Evolutionary conservation across 768 basidiomycete species (phyloP).

Genomic region (Phylloporus arenicola): DNA sequence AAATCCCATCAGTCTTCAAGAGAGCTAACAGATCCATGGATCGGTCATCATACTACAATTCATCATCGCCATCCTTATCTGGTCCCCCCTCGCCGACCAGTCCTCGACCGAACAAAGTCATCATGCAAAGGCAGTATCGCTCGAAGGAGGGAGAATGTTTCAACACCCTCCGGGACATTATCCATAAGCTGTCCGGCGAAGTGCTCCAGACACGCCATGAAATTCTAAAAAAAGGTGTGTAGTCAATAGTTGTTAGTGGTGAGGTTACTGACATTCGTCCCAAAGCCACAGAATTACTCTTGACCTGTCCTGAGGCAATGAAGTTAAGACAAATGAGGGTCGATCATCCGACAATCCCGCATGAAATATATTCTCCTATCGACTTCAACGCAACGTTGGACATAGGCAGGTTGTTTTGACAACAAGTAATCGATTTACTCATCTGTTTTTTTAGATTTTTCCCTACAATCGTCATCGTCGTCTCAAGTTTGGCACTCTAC

Average conservation of each 20-base stretch:
- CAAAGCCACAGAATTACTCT: constrained; percentile 11
- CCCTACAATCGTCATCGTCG: not conserved
- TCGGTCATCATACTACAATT: not conserved
- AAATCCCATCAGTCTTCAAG: not conserved
- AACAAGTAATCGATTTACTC: not conserved
- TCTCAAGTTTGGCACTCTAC: not conserved
- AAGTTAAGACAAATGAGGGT: not conserved
- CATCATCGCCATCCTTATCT: not conserved
- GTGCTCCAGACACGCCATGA: constrained; percentile 18
- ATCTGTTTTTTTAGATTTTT: constrained; percentile 6
- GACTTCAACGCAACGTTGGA: not conserved
- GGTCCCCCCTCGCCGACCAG: not conserved
- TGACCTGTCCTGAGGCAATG: not conserved
- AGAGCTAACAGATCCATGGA: not conserved
- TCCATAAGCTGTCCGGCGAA: constrained; percentile 15
- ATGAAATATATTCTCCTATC: not conserved
- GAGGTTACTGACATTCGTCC: not conserved
- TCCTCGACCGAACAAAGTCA: constrained; percentile 11
- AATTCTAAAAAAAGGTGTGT: constrained; percentile 17
- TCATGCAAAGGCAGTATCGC: constrained; percentile 18
- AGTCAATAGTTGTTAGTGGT: not conserved
- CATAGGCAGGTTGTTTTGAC: constrained; percentile 6
- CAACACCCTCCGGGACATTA: constrained; percentile 13
- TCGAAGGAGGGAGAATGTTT: constrained; percentile 20
- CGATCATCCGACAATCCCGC: not conserved